Base-by-base conservation (phyloP, 2,329 filamentous ascomycete genomes). In the Chrysoporthe austroafricana region DNA sequence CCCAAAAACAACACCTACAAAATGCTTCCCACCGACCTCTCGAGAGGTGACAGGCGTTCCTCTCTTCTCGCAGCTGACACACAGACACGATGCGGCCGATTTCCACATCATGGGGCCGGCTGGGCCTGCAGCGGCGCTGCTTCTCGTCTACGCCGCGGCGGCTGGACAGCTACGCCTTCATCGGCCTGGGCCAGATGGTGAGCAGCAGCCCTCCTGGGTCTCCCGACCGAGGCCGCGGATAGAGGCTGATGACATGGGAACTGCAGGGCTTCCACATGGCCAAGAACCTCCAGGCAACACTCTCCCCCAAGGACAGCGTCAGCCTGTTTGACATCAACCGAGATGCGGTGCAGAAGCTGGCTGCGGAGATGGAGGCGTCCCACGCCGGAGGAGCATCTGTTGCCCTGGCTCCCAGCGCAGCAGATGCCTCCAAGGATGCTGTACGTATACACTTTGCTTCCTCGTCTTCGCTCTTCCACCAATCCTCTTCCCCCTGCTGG, bases 131-230 rank as follows among this genome's bases (percentile, higher is more conserved):
- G 70, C 78, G 78, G 68, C 81, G 86, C 64, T 77, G 77, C n/a
- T 88, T 88, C 73, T 83, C 85, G 26, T 80, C 79, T 11, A 82
- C 86, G 62, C 66, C 82, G 13, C 74, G 78, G 39, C 78, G 83
- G 67, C 73, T 84, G 64, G 84, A 87, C 57, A 83, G 77, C 57
- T 88, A 88, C 77, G 86, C 82, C 73, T 88, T 89, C 73, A 82
- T 89, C 66, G 86, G 86, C 16, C 77, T 89, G 16, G 86, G 86
- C 6, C 86, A 88, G 70, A 89, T 89, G 86, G 86, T 88, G 78
- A 42, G 81, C 11, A 26, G 9, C 32, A 36, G 21, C 14, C 8
- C 48, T 58, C 42, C 46, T 54, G 46, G 36, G 9, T 13, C 18
- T 13, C 36, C 2, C 16, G 43, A 16, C 13, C 7, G 36, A 39